Percentiles rank a stretch among this genome's conserved stretches.
phyloP scores from a whole-genome alignment of 441 rosid genomes.

The Macaranga tanarius region DNA sequence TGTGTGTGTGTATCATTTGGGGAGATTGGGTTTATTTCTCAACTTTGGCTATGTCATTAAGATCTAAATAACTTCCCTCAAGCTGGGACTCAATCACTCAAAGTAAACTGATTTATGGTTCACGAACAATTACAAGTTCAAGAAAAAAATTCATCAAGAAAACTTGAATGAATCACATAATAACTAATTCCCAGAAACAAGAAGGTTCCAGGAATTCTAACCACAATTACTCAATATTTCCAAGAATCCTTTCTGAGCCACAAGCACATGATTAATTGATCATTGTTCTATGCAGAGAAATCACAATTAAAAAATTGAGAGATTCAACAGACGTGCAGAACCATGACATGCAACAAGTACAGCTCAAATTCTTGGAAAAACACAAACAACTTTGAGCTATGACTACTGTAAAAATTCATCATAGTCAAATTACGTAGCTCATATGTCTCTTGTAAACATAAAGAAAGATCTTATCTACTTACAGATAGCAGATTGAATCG shows the following conservation, averaged over 20 bases:
- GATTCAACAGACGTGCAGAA: background rate
- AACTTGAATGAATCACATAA: background rate
- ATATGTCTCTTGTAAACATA: conserved; percentile 8
- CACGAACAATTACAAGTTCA: background rate
- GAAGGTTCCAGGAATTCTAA: background rate
- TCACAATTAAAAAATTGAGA: background rate
- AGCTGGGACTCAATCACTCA: too few species aligned
- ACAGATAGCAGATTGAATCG: conserved; percentile 95
- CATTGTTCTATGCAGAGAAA: background rate
- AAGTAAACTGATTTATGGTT: background rate
- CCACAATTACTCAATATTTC: background rate
- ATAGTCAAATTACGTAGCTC: background rate
- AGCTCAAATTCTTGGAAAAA: background rate
- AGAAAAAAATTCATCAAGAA: background rate
- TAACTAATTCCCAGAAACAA: conserved; percentile 4
- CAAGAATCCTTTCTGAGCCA: background rate
- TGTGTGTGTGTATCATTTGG: too few species aligned
- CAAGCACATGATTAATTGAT: background rate
- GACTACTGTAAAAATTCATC: background rate
- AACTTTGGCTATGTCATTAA: background rate
- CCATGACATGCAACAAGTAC: background rate
- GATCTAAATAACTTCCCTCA: background rate
- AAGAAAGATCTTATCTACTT: conserved; percentile 34
- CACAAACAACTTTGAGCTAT: background rate
- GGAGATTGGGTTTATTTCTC: background rate